These are phyloP conservation scores for Neobulgaria alba DNA, from an alignment of 2,329 filamentous ascomycete species.

Conservation along the genomic window DNA sequence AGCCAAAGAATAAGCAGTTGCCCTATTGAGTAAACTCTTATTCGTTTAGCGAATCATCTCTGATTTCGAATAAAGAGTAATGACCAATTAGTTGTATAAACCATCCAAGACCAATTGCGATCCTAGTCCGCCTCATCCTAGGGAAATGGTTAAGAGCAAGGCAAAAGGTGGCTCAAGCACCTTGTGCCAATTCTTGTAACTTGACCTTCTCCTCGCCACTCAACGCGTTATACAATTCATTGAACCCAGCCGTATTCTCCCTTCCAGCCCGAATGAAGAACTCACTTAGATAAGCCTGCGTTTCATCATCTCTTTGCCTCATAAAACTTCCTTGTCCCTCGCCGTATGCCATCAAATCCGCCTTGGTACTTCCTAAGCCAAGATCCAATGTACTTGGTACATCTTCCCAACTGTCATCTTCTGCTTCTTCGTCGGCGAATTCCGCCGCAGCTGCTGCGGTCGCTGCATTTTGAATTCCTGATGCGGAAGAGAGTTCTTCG, in stretches of 20 bases:
- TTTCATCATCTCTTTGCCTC: constrained; percentile 80
- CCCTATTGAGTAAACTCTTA: no score
- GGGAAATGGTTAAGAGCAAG: no score
- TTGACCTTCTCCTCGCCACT: constrained; percentile 39
- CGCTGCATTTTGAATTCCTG: constrained; percentile 51
- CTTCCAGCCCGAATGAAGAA: constrained; percentile 55
- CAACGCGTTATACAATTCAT: constrained; percentile 29
- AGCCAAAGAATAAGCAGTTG: no score
- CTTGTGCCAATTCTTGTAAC: constrained; percentile 32
- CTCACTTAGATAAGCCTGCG: constrained; percentile 71
- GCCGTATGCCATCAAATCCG: constrained; percentile 72
- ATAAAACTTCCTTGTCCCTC: constrained; percentile 44
- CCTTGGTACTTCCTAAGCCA: constrained; percentile 57
- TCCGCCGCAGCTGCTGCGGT: constrained; percentile 51
- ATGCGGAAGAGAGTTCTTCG: constrained; percentile 78
- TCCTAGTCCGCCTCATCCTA: no score
- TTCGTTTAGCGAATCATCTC: no score
- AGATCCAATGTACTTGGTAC: constrained; percentile 70
- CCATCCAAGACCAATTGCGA: no score
- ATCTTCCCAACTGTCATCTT: constrained; percentile 86
- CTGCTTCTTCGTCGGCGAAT: constrained; percentile 54
- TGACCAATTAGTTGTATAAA: no score
- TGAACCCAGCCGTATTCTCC: constrained; percentile 31
- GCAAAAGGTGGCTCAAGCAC: no score
- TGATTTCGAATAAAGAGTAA: no score